Conservation (phyloP, 805 yeast genomes). For the Wickerhamomyces rabaulensis region DNA sequence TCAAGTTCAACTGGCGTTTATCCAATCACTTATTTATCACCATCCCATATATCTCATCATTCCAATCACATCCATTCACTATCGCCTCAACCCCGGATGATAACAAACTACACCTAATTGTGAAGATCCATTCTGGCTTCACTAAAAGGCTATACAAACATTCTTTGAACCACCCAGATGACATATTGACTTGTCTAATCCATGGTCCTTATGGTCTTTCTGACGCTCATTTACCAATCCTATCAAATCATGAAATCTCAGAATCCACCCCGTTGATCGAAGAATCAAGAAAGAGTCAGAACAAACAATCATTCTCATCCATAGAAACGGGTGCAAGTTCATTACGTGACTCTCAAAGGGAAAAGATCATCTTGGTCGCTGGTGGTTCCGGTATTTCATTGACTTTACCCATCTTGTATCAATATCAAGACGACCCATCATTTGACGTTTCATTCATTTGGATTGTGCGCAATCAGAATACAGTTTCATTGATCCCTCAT, state of each 20-base stretch:
- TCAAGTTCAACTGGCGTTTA: slow-evolving; percentile 14
- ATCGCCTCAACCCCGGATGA: slow-evolving; percentile 16
- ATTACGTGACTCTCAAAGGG: not conserved
- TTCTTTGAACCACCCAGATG: not conserved
- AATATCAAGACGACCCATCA: not conserved
- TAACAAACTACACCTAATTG: slow-evolving; percentile 6
- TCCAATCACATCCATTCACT: slow-evolving; percentile 26
- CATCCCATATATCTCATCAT: slow-evolving; percentile 15
- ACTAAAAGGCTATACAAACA: slow-evolving; percentile 16
- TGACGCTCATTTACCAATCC: slow-evolving; percentile 10
- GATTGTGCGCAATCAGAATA: slow-evolving; percentile 13
- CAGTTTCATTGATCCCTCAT: slow-evolving; percentile 2
- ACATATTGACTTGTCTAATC: slow-evolving; percentile 15
- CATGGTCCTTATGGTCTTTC: slow-evolving; percentile 26
- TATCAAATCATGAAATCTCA: not conserved
- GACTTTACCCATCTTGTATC: slow-evolving; percentile 4
- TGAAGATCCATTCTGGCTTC: slow-evolving; percentile 21
- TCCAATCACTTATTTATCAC: slow-evolving; percentile 22
- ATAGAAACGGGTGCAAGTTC: not conserved
- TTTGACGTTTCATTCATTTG: slow-evolving; percentile 19
- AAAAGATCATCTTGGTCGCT: slow-evolving; percentile 2
- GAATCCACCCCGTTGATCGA: not conserved
- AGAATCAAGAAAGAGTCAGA: not conserved
- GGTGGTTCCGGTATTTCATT: slow-evolving; percentile 11
- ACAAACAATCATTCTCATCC: not conserved